These are phyloP conservation scores for Pyrenochaeta sp. DNA, from an alignment of 2,329 filamentous ascomycete genomes.

Conservation along the genomic window DNA sequence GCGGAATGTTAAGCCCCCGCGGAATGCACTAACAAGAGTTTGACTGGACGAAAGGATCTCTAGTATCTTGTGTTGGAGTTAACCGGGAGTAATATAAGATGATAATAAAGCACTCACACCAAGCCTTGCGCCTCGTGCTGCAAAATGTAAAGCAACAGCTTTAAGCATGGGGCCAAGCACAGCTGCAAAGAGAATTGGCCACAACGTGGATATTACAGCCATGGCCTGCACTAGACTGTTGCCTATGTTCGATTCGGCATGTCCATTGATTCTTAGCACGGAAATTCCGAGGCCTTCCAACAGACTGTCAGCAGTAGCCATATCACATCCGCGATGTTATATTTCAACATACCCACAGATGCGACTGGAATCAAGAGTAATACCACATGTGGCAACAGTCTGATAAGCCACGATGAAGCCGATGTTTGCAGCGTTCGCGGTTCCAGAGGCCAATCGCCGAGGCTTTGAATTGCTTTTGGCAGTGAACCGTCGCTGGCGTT, in stretches of 20 bases:
- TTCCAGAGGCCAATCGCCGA: conserved; percentile 5
- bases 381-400: not conserved
- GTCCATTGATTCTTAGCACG: not conserved
- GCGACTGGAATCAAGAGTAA: not conserved
- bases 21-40: too few relatives aligned
- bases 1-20: too few relatives aligned
- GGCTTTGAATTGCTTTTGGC: too few relatives aligned
- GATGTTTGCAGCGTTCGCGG: not conserved
- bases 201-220: conserved; percentile 3
- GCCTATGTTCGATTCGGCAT: not conserved
- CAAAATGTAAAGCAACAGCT: conserved; percentile 9
- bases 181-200: conserved; percentile 6
- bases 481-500: too few relatives aligned
- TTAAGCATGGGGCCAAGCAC: conserved; percentile 1
- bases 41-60: too few relatives aligned
- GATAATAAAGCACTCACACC: too few relatives aligned
- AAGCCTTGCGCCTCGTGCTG: too few relatives aligned
- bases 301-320: not conserved
- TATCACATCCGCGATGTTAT: not conserved
- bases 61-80: too few relatives aligned
- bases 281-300: conserved; percentile 2
- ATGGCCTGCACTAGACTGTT: conserved; percentile 1
- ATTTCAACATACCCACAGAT: not conserved
- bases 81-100: too few relatives aligned
- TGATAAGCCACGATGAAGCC: not conserved